Evolutionary conservation across 441 rosid species (phyloP).

Genomic region (Adansonia grandidieri): DNA sequence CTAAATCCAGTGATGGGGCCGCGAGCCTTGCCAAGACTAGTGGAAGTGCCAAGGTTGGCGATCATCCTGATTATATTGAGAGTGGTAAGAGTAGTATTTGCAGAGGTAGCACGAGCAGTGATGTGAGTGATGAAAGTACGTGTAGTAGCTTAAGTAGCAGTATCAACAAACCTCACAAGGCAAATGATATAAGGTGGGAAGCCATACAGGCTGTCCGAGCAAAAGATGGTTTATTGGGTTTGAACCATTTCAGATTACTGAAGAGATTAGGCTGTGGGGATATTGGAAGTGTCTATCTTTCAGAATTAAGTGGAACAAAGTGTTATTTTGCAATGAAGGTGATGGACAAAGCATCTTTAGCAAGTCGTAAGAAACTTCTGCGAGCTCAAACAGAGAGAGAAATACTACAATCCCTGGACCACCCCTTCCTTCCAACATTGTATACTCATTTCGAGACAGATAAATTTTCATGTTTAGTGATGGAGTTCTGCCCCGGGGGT

Average conservation of each 20-base stretch:
- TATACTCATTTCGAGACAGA: constrained; percentile 77
- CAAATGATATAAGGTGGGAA: constrained; percentile 82
- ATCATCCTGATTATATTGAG: constrained; percentile 54
- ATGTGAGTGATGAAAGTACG: constrained; percentile 83
- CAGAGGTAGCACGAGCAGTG: constrained; percentile 90
- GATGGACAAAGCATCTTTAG: constrained; percentile 85
- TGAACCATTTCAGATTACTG: constrained; percentile 77
- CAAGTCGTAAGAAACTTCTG: constrained; percentile 80
- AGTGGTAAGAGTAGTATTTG: constrained; percentile 68
- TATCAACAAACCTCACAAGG: constrained; percentile 85
- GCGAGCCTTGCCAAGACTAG: constrained; percentile 45
- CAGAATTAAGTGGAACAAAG: constrained; percentile 77
- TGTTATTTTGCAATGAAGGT: constrained; percentile 88
- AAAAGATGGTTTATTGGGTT: constrained; percentile 67
- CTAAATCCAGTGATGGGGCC: constrained; percentile 47
- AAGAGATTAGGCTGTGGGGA: constrained; percentile 89
- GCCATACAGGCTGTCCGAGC: constrained; percentile 78
- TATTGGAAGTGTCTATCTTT: constrained; percentile 84
- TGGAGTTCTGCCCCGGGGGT: constrained; percentile 89
- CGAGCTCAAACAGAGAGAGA: constrained; percentile 91
- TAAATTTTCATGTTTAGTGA: constrained; percentile 74
- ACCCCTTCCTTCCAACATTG: constrained; percentile 84
- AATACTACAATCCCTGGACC: constrained; percentile 78
- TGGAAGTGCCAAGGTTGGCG: constrained; percentile 53
- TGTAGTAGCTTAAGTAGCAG: constrained; percentile 80